Base-by-base conservation (phyloP, 352 stramenopile genomes). In the Phytophthora foliorum region DNA sequence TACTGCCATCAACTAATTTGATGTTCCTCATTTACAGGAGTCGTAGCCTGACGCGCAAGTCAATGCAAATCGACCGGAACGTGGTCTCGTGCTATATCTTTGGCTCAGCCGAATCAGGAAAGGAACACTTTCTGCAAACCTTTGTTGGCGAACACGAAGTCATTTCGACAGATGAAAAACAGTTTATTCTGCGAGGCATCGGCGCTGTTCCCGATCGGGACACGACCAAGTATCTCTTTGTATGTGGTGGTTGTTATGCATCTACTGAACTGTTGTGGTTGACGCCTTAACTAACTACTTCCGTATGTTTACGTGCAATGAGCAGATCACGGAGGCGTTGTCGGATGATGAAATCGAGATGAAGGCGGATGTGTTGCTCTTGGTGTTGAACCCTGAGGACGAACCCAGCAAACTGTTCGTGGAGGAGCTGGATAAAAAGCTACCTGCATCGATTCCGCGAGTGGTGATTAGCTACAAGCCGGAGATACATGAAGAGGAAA, bases 11-110 rank as follows among this genome's bases (percentile, higher is more conserved):
- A 45, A 52, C 42, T 24, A 27, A 22, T 45, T 24, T 56, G 16
- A 56, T 11, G 51, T 16, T 71, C 11, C 41, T 57, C 8, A 69
- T 27, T 41, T 39, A n/a, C 29, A 89, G 83, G 63, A 83, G 78
- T 51, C 86, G 85, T 39, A 82, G 74, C 34, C 42, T 80, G 29
- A 91, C 84, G 24, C 80, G 82, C 11, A 83, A 92, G 34, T 76
- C 72, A 7, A 82, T 65, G 45, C 69, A 63, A 34, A 91, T 91
- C 34, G 82, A 92, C 13, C 84, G 85, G 32, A 89, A 92, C 25
- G 72, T 94, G 21, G 69, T 92, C 9, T 90, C 86, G 27, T 92
- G 83, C 59, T 92, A 90, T 57, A 66, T 95, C 31, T 89, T 88
- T 54, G 80, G 84, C 0, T 73, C 77, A 11, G 42, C 68, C 0